Base-by-base conservation (phyloP, 2,329 filamentous ascomycete species). In the Colletotrichum sp. region DNA sequence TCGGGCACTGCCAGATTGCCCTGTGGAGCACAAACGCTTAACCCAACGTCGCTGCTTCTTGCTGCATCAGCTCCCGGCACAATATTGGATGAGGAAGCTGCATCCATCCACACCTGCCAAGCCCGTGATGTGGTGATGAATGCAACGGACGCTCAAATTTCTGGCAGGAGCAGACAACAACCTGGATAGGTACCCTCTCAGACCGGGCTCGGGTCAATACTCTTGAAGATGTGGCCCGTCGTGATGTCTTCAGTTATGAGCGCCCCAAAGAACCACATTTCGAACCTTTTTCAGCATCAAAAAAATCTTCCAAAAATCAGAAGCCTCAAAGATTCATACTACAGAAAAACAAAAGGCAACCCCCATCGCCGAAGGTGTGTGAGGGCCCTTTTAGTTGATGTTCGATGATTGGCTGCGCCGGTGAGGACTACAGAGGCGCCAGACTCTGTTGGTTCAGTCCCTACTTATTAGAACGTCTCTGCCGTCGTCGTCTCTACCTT, bases 11-110 rank as follows among this genome's bases (percentile, higher is more conserved):
- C 26, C 48, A 21, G 30, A 39, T 21, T 36, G 28, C n/a, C 24
- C 55, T 59, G 68, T 30, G 24, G 57, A 63, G 32, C 55, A 21
- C 21, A 24, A 39, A 59, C n/a, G 21, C 48, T 59, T 55, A 48
- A 67, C 32, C 48, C 48, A 15, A 39, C 65, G 48, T 21, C 43
- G 10, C 43, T 52, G 43, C 43, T 52, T 52, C 43, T 52, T 21
- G 43, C 43, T 52, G 43, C 43, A 21, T 24, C 43, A 21, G 43
- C 10, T 21, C 43, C n/a, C 43, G 43, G 12, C n/a, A 60, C 64
- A 32, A 30, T n/a, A 9, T n/a, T 67, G 59, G 30, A 32, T 60
- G 57, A 52, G 2, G 6, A 30, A 60, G 9, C 28, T 30, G 28
- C 16, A 34, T 34, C 34, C 28, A 61, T 13, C 10, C n/a, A 52